A percentile compares a stretch with the other conserved stretches of the same genome.
These are phyloP conservation scores for Umbilicaria muhlenbergii DNA, from an alignment of 495 filamentous ascomycete species.

Conservation along the genomic window DNA sequence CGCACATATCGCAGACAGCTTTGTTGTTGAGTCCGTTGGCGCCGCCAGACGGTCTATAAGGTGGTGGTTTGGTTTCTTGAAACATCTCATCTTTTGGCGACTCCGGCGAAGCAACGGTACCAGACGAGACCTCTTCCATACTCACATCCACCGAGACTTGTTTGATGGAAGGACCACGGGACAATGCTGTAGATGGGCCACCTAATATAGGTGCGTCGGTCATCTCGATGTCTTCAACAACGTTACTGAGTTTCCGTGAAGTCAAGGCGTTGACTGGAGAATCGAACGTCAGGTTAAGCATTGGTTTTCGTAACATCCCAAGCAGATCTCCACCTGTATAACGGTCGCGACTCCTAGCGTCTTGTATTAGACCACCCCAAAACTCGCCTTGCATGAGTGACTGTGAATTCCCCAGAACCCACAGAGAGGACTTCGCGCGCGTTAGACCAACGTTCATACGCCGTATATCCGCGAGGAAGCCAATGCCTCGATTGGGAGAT, in stretches of 20 bases:
- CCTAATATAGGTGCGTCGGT: constrained; percentile 15
- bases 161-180: no score
- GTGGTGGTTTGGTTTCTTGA: constrained; percentile 4
- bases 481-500: constrained; percentile 73
- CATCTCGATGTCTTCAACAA: constrained; percentile 29
- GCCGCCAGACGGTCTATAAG: constrained; percentile 30
- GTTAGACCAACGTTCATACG: constrained; percentile 99
- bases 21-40: constrained; percentile 26
- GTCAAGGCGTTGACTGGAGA: not conserved
- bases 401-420: constrained; percentile 83
- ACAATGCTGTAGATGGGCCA: not conserved
- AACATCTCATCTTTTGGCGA: no score
- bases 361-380: constrained; percentile 71
- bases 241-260: not conserved
- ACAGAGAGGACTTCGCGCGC: constrained; percentile 86
- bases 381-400: constrained; percentile 75
- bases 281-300: constrained; percentile 15
- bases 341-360: constrained; percentile 56
- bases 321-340: constrained; percentile 61
- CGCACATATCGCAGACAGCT: constrained; percentile 29
- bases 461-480: constrained; percentile 93
- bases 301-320: constrained; percentile 31
- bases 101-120: no score
- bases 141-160: constrained; percentile 15
- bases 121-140: constrained; percentile 13